Base-by-base conservation (phyloP, 495 filamentous ascomycete genomes). In the Aspergillus asperescens region DNA sequence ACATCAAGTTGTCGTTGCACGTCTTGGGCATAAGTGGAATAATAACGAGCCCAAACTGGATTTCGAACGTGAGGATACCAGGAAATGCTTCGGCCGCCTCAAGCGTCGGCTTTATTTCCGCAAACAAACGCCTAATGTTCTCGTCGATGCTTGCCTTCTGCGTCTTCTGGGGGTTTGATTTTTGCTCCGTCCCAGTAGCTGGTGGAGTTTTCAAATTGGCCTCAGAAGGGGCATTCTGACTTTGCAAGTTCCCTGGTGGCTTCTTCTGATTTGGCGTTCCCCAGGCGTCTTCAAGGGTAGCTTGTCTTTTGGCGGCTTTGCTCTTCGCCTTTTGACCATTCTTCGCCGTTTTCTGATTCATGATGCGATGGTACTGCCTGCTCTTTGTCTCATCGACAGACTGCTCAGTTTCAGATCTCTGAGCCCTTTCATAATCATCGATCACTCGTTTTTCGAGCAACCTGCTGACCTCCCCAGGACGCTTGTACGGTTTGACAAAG, bases 21-120 rank as follows among this genome's bases (percentile, higher is more conserved):
- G 61, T 57, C 29, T 58, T 59, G 3, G 63, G 59, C n/a, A 64
- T 20, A 47, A 50, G 48, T 31, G 55, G 62, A 4, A 65, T 50
- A 3, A 69, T 55, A 5, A 72, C 37, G 8, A 72, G 64, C 2
- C 73, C 73, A 42, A 77, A 52, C 23, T 70, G 61, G 2, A 71
- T 29, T 38, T 73, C 65, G 35, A 77, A 42, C 12, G 42, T 60
- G 10, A 76, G 18, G 1, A n/a, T 12, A 0, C 67, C 70, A 3
- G 67, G 65, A 37, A 63, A 70, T 24, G 24, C 56, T 31, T 62
- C 54, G 7, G 59, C 66, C 5, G 61, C 60, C 45, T 64, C 57
- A 15, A 73, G 42, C 9, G 46, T 43, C 5, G 63, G 62, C 23
- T 56, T 38, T 0, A 73, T 20, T 19, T 44, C 42, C 16, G 43